Evolutionary conservation across 257 asterid genomes (phyloP), one percentile per base, ranked within the genome.

Genomic region (Solanum clarkiae): DNA sequence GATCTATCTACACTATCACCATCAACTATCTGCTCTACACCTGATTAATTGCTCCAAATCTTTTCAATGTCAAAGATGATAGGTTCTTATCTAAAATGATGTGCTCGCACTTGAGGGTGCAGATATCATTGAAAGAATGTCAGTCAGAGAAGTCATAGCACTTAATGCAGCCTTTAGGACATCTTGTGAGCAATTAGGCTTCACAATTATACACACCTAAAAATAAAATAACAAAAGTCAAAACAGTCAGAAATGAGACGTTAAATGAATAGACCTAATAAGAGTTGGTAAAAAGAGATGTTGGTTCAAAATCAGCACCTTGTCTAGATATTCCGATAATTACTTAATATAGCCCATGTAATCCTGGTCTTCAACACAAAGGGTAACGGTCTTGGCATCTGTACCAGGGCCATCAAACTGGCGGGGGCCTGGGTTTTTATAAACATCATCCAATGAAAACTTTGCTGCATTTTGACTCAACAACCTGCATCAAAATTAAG

Each of bases 381-480:
- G 92, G 68, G 89, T 90, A 4, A 97, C 88, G 7, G 98, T 89
- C 90, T 90, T 95, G 7, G 97, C 90, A 91, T 97, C 98, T 54
- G 96, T 98, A 83, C 99, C 99, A 15, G 99, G 93, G 20, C 99
- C 98, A 20, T 97, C 98, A 85, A 91, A 97, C 89, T 95, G 99
- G 84, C 95, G 97, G 18, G 99, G 98, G 42, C 98, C 98, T 1
- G 98, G 98, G 89, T 97, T 97, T 91, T 98, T 92, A 87, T 97
- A 95, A 13, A 94, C 88, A 68, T 97, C 99, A 16, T 97, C 98
- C 88, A 93, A 83, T 92, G 94, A 92, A 84, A 97, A 94, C 87
- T 91, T 95, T 90, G 91, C 88, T 1, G 96, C 97, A 56, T 93
- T 95, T 87, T 97, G 94, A 75, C 98, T 92, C 93, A 95, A 83